Evolutionary conservation across 306 rosid genomes (phyloP).

Genomic region (Elaeagnus macrophylla): DNA sequence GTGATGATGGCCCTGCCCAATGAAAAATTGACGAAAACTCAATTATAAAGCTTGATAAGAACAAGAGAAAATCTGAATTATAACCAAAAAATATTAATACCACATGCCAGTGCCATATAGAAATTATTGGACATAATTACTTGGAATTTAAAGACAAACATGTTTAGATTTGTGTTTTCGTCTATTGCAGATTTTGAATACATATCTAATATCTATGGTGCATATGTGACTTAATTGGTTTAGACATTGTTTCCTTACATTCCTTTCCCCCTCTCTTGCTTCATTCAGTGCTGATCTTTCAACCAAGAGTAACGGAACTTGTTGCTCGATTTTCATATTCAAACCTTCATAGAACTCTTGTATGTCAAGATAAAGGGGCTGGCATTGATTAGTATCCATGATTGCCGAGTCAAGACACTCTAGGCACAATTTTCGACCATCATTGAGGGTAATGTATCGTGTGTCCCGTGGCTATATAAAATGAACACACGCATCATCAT

Average conservation of each 20-base stretch:
- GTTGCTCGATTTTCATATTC: conserved; percentile 83
- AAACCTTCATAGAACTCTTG: conserved; percentile 74
- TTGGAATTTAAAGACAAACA: neutral
- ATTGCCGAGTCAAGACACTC: conserved; percentile 90
- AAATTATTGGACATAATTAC: conserved; percentile 14
- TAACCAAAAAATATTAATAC: neutral
- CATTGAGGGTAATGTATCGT: conserved; percentile 58
- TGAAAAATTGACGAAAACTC: neutral
- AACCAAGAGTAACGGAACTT: conserved; percentile 86
- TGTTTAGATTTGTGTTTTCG: neutral
- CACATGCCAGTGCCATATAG: conserved; percentile 2
- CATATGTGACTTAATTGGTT: conserved; percentile 12
- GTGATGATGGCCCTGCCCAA: conserved; percentile 46
- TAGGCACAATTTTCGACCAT: conserved; percentile 91
- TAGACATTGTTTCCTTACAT: conserved; percentile 47
- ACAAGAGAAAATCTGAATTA: neutral
- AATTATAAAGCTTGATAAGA: neutral
- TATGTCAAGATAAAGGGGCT: conserved; percentile 77
- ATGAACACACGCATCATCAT: conserved; percentile 12
- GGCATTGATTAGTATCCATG: conserved; percentile 82
- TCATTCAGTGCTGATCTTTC: conserved; percentile 96
- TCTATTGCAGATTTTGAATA: conserved; percentile 6
- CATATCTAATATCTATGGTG: neutral
- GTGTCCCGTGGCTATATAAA: conserved; percentile 59
- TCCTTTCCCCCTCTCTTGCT: conserved; percentile 94